Evolutionary conservation across 1,284 basidiomycete species (phyloP), one percentile per base, ranked within the genome.

Genomic region (Sporisorium iseilematis-ciliati): DNA sequence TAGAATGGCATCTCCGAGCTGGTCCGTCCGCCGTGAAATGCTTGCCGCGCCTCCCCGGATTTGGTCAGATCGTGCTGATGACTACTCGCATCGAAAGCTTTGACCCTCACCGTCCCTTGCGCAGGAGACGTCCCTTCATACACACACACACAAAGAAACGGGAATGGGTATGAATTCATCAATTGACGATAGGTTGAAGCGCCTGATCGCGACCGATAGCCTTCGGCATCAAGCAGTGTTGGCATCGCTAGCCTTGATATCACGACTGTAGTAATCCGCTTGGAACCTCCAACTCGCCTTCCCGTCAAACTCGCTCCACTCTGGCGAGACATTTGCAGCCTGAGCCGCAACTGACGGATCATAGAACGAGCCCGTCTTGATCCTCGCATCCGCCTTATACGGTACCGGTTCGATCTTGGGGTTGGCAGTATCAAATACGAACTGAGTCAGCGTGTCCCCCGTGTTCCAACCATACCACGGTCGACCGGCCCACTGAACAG

Each of bases 391-490:
- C 6, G 58, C 65, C 41, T 60, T 55, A 42, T 77, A 77, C 5
- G 63, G 63, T n/a, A 77, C 57, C 1, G 75, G 75, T 2, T 16
- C 31, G 31, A 67, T 69, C 51, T 65, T 18, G 2, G 65, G 35
- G 26, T 65, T 46, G 18, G 57, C 49, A 12, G 25, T 12, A 31
- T 77, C 65, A 21, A 73, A 77, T 18, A 66, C 53, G 40, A 77
- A 77, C 46, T 73, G 75, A 3, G 59, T 69, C 42, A 72, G n/a
- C 1, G 67, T 65, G 16, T 71, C 68, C 2, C 67, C 62, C n/a
- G 59, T 68, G 16, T 51, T 42, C 67, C 73, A 67, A 1, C 74
- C 74, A 51, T 68, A 76, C 74, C 74, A 76, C 4, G 74, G 74
- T 33, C 65, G 33, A 18, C 69, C 58, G 2, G 69, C 59, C 74